Evolutionary conservation across 2,329 filamentous ascomycete genomes (phyloP), one percentile per base, ranked within the genome.

Genomic region (Pseudodiploospora longispora): DNA sequence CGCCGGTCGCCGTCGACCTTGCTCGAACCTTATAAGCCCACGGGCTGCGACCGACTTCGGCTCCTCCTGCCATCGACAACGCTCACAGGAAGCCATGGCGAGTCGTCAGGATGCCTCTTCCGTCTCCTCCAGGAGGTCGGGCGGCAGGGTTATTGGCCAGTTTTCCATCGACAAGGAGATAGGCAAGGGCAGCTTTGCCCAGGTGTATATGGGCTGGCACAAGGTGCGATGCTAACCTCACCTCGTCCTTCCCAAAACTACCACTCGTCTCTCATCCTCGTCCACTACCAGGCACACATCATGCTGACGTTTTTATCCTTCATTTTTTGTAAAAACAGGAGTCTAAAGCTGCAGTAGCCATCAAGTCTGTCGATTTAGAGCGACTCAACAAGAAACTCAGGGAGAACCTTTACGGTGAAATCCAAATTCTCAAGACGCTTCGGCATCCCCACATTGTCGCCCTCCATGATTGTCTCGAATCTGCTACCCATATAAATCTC

Each of bases 381-480:
- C 91, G 93, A 59, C 76, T 98, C 27, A 96, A 94, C 67, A 90
- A 86, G 71, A 97, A 97, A 70, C 79, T 98, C 44, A 94, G 91
- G 62, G 90, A 96, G 51, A 98, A 97, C 65, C 81, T 98, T 42
- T 89, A 93, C 55, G 83, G 85, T 59, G 93, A 98, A 70, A 97
- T 98, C 62, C 78, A 91, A 56, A 98, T 98, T 52, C 82, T 98
- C 59, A 93, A 93, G 67, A 87, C 82, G 51, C 78, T 98, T 29
- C 86, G 93, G 47, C 93, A 98, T 66, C 93, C 93, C 29, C 93
- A 98, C 61, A 96, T 98, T 55, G 93, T 97, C 53, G 87, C 89
- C 55, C 82, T 98, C 39, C 90, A 96, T 70, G 88, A 95, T 67
- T 96, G 90, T 69, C 78, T 91, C 63, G 90, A 97, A 64, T 85